Evolutionary conservation across 2,329 filamentous ascomycete genomes (phyloP).

Genomic region (Cladophialophora carrionii): DNA sequence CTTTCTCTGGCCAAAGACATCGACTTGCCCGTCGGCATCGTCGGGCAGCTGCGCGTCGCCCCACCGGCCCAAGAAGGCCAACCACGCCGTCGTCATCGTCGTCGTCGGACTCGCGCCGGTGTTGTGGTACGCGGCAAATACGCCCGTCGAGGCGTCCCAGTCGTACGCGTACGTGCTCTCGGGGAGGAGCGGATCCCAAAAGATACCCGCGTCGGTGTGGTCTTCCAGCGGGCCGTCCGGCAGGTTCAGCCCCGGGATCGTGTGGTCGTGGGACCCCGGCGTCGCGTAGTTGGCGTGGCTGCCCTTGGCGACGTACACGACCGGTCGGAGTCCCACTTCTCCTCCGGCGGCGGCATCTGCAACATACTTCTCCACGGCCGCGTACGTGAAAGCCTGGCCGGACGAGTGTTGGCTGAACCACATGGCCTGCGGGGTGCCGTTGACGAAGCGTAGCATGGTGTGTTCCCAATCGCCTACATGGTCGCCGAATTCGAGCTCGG

Average conservation of each 20-base stretch:
- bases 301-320: conserved; percentile 63
- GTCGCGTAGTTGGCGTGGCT: conserved; percentile 68
- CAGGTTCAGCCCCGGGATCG: conserved; percentile 63
- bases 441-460: conserved; percentile 59
- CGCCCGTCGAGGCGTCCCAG: conserved; percentile 50
- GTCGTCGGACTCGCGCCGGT: conserved; percentile 48
- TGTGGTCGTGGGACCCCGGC: conserved; percentile 62
- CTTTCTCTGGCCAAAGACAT: conserved; percentile 58
- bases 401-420: conserved; percentile 67
- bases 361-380: conserved; percentile 51
- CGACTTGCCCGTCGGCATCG: conserved; percentile 48
- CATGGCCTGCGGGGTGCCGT: conserved; percentile 58
- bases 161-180: conserved; percentile 62
- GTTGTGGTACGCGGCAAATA: conserved; percentile 54
- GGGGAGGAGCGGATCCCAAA: conserved; percentile 64
- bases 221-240: conserved; percentile 57
- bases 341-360: conserved; percentile 47
- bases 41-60: conserved; percentile 63
- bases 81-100: too few species aligned
- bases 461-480: conserved; percentile 66
- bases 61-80: conserved; percentile 64
- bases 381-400: conserved; percentile 66
- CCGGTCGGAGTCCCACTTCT: too few species aligned
- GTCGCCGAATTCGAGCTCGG: conserved; percentile 56
- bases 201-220: conserved; percentile 57